Percentiles rank a stretch among this genome's conserved stretches.
Conservation (phyloP, 75 land plant genomes). For the Selaginella moellendorffii region DNA sequence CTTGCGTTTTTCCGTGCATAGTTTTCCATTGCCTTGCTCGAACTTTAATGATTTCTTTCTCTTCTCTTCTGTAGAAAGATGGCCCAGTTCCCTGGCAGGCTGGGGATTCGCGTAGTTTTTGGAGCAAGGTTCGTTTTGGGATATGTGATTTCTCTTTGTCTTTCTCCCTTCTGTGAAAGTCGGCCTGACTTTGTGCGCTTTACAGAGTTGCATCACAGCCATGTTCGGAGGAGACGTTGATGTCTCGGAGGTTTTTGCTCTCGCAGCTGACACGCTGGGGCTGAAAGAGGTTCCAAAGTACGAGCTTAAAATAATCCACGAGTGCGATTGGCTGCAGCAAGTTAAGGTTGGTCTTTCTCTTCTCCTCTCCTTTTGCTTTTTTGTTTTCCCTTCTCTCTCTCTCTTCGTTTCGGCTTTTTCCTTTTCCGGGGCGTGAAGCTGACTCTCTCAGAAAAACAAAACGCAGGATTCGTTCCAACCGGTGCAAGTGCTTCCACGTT, state of each 20-base stretch:
- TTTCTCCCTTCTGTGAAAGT: too few relatives aligned
- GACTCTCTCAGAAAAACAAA: too few relatives aligned
- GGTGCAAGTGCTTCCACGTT: slow-evolving; percentile 35
- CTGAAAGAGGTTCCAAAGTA: slow-evolving; percentile 43
- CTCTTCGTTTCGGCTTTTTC: neutral
- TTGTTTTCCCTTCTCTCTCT: neutral
- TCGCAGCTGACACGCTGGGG: slow-evolving; percentile 56
- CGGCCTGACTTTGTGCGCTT: too few relatives aligned
- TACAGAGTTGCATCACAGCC: slow-evolving; percentile 47
- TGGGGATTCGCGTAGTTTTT: slow-evolving; percentile 12
- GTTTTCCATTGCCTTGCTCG: neutral
- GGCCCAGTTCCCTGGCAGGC: slow-evolving; percentile 24
- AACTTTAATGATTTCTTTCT: neutral
- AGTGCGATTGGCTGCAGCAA: slow-evolving; percentile 54
- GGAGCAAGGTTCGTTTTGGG: slow-evolving; percentile 21
- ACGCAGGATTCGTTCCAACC: slow-evolving; percentile 56
- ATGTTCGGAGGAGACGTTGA: slow-evolving; percentile 43
- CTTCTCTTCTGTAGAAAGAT: slow-evolving; percentile 7
- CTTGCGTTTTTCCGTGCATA: too few relatives aligned
- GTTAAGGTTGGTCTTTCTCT: slow-evolving; percentile 36
- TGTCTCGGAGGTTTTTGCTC: slow-evolving; percentile 39
- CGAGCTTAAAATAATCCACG: slow-evolving; percentile 32
- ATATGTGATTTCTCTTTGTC: too few relatives aligned
- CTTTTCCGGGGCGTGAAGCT: slow-evolving; percentile 2
- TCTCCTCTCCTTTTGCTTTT: neutral